Base-by-base conservation (phyloP, 441 rosid species). In the Melianthus villosus region DNA sequence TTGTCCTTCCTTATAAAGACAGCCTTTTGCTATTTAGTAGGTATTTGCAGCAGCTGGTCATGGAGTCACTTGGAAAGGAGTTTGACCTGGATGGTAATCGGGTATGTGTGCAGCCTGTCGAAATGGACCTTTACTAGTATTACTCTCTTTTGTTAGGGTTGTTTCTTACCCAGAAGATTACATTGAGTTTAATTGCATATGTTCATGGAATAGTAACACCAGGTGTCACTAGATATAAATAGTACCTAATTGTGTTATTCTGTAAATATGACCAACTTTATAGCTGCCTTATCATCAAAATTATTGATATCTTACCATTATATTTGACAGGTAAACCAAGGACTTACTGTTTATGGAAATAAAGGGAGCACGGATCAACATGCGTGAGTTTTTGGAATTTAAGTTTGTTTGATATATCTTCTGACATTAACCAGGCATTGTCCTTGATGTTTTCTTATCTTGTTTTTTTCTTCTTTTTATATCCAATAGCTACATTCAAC, bases 291-390 rank as follows among this genome's bases (percentile, higher is more conserved):
- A 3, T 11, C 14, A 10, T 12, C 14, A 12, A 31, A 31, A 7
- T 31, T 11, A 11, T 11, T 4, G 14, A 6, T 8, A 17, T 36
- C 9, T 18, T 36, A 6, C 9, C n/a, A 4, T 7, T 9, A 7
- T 16, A 44, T 43, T 55, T 43, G 47, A 36, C 66, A 78, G 87
- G 87, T 78, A 38, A 81, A 81, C 67, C 97, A 87, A 72, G 97
- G 95, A 44, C 60, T 83, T 52, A 57, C 79, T 28, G 95, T 87
- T 12, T 87, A 87, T 57, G 97, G 97, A 59, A 87, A 87, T 60
- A 87, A 87, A 67, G 97, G 97, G 46, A 87, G 97, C 78, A 87
- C 97, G 22, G 95, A 87, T 69, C 97, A 87, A 67, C 95, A 87
- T 9, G 97, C 97, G 95, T 87, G 70, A 78, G 93, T 59, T 58